Conservation (phyloP, 2,329 filamentous ascomycete species). For the Penicillium sp. region DNA sequence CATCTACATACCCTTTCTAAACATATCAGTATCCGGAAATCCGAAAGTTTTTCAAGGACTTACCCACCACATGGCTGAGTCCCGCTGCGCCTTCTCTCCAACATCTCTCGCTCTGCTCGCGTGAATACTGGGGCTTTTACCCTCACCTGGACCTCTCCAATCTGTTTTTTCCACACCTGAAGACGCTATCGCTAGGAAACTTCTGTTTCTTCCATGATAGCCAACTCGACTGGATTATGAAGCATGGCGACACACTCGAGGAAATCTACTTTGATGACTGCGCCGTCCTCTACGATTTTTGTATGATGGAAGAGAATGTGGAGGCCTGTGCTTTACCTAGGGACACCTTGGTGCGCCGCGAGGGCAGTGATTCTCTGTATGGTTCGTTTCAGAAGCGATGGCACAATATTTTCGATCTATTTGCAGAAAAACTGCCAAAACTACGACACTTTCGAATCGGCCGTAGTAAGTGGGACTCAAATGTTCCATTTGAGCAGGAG, state of each 20-base stretch:
- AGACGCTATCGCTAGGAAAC: constrained; percentile 43
- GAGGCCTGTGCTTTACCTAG: not conserved
- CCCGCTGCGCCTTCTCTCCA: constrained; percentile 19
- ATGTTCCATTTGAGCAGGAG: constrained; percentile 24
- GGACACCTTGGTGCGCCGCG: not conserved
- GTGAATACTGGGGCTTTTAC: constrained; percentile 44
- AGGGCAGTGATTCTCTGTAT: not conserved
- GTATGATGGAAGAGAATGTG: not conserved
- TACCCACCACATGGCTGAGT: constrained; percentile 9
- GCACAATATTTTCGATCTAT: constrained; percentile 24
- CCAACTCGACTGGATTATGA: constrained; percentile 52
- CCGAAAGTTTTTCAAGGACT: constrained; percentile 8
- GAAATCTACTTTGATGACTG: constrained; percentile 50
- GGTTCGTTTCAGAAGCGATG: constrained; percentile 20
- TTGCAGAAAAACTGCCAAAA: constrained; percentile 17
- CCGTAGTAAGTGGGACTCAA: not conserved
- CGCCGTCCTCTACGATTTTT: constrained; percentile 32
- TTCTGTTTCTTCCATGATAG: constrained; percentile 49
- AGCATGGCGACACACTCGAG: constrained; percentile 40
- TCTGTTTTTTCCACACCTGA: constrained; percentile 43
- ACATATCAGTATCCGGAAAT: constrained; percentile 3
- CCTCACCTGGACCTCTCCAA: constrained; percentile 41
- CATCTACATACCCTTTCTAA: not conserved
- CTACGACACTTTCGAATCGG: constrained; percentile 23
- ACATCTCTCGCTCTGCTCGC: constrained; percentile 44